phyloP scores from a whole-genome alignment of 2,329 filamentous ascomycete genomes.

The Endoconidiophora laricicola region DNA sequence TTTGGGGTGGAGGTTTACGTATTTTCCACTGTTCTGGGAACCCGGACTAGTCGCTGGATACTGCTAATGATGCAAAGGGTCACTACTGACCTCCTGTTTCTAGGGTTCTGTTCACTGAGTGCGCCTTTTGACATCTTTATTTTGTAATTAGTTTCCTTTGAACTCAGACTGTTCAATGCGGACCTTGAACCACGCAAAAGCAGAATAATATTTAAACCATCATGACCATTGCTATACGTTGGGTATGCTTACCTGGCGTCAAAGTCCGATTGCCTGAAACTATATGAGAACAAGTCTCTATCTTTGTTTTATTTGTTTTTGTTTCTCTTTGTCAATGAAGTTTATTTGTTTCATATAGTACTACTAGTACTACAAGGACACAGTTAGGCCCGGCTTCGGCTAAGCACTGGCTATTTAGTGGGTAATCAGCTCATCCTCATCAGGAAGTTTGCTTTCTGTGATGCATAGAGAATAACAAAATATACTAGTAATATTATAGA shows the following conservation, averaged over 20 bases:
- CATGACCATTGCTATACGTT: no score
- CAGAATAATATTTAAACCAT: no score
- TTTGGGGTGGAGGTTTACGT: not conserved
- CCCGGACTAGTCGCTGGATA: no score
- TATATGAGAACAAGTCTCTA: not conserved
- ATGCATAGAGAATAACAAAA: not conserved
- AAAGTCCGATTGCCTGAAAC: not conserved
- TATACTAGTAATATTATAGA: not conserved
- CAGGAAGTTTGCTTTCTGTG: not conserved
- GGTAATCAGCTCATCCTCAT: not conserved
- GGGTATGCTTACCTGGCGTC: no score
- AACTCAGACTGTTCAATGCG: no score
- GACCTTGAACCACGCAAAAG: no score
- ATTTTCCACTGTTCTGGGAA: no score
- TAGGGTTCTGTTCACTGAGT: no score
- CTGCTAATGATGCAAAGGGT: not conserved
- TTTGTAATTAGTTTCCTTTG: no score
- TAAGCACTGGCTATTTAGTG: not conserved
- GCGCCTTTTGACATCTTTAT: no score
- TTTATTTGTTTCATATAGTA: not conserved
- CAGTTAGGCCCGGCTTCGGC: not conserved
- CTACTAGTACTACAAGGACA: not conserved
- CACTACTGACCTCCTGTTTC: no score
- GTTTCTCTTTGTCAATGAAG: not conserved
- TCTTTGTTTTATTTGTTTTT: no score